phyloP scores from a whole-genome alignment of 768 basidiomycete genomes.

The Cubamyces lactineus region DNA sequence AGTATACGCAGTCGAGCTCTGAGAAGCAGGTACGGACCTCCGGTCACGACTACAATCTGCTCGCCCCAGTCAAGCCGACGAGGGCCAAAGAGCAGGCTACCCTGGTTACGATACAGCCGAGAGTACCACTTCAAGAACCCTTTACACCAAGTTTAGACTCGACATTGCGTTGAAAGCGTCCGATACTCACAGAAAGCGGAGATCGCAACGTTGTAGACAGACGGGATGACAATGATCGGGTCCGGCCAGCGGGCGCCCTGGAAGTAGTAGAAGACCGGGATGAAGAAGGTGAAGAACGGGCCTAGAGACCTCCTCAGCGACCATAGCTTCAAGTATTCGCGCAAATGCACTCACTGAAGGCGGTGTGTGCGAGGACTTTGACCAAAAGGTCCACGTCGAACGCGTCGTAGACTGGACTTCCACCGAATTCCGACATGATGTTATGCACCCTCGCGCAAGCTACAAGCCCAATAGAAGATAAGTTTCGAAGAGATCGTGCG shows the following conservation, averaged over 20 bases:
- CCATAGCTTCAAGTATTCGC: not conserved
- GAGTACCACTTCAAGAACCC: conserved; percentile 76
- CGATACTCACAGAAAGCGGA: conserved; percentile 56
- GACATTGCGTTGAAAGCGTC: not conserved
- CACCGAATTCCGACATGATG: conserved; percentile 7
- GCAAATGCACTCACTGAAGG: conserved; percentile 63
- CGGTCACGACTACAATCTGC: conserved; percentile 89
- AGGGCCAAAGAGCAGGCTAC: conserved; percentile 62
- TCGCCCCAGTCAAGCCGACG: conserved; percentile 79
- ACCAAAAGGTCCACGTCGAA: conserved; percentile 78
- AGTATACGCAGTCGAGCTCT: not conserved
- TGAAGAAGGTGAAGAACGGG: conserved; percentile 81
- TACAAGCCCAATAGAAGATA: not conserved
- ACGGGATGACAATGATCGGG: conserved; percentile 53
- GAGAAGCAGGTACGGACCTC: conserved; percentile 55
- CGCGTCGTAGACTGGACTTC: conserved; percentile 59
- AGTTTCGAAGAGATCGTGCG: not conserved
- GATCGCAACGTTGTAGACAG: conserved; percentile 59
- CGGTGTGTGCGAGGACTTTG: conserved; percentile 78
- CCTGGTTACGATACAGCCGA: conserved; percentile 74
- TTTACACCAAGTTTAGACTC: conserved; percentile 34
- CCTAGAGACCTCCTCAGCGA: conserved; percentile 45
- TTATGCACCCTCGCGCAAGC: not conserved
- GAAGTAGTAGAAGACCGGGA: conserved; percentile 79
- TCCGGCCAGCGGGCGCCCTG: conserved; percentile 61